Evolutionary conservation across 1,284 basidiomycete genomes (phyloP).

Genomic region (Mycena citricolor): DNA sequence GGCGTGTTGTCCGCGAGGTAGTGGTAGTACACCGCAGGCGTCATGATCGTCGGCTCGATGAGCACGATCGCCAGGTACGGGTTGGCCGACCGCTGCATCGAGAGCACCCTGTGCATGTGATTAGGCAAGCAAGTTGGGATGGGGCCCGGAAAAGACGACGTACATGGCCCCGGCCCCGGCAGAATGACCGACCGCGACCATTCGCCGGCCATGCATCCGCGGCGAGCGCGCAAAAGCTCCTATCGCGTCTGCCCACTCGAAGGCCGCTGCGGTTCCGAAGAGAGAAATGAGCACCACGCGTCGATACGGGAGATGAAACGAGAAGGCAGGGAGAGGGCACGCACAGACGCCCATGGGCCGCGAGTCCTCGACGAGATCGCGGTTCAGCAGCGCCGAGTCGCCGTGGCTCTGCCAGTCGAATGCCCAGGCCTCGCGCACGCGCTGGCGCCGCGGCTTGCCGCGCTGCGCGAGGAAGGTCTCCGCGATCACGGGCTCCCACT

Average conservation of each 20-base stretch:
- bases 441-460: conserved; percentile 15
- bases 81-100: neutral
- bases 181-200: conserved; percentile 45
- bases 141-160: conserved; percentile 17
- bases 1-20: neutral
- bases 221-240: conserved; percentile 36
- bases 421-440: conserved; percentile 29
- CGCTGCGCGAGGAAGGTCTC: conserved; percentile 20
- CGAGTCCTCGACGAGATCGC: neutral
- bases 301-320: too few relatives aligned
- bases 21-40: neutral
- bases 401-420: conserved; percentile 32
- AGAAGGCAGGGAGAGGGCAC: neutral
- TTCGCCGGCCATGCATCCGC: conserved; percentile 36
- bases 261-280: conserved; percentile 32
- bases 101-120: neutral
- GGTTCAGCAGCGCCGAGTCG: conserved; percentile 13
- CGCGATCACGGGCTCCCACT: conserved; percentile 28
- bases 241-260: conserved; percentile 42
- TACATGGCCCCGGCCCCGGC: conserved; percentile 45
- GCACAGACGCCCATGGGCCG: conserved; percentile 13
- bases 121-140: too few relatives aligned
- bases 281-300: neutral
- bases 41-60: conserved; percentile 14
- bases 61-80: conserved; percentile 12